Percentiles rank a stretch among this genome's conserved stretches.
These are phyloP conservation scores for Malassezia japonica DNA, from an alignment of 1,284 basidiomycete species.

Conservation along the genomic window DNA sequence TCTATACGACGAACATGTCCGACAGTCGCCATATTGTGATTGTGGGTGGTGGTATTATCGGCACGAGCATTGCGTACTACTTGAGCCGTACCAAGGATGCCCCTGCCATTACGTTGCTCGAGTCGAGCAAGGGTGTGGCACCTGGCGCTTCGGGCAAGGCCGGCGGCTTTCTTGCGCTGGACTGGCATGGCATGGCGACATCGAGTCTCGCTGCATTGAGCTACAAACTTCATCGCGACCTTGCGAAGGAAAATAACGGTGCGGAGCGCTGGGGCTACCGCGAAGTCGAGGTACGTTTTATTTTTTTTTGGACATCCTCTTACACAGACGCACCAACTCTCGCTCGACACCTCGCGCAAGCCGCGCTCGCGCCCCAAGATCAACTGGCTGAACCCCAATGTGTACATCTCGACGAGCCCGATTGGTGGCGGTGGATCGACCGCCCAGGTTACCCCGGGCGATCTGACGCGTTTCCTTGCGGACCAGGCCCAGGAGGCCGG, in stretches of 20 bases:
- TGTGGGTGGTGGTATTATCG: slow-evolving; percentile 61
- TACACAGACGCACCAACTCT: slow-evolving; percentile 25
- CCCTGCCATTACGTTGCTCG: slow-evolving; percentile 56
- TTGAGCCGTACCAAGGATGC: slow-evolving; percentile 45
- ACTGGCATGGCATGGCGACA: slow-evolving; percentile 56
- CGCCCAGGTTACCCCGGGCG: slow-evolving; percentile 70
- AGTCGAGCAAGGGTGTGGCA: slow-evolving; percentile 59
- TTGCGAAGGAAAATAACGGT: slow-evolving; percentile 65
- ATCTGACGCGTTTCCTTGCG: slow-evolving; percentile 69
- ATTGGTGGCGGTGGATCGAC: slow-evolving; percentile 54
- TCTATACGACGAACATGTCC: no score
- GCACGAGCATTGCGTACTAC: slow-evolving; percentile 73
- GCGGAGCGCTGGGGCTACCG: slow-evolving; percentile 73
- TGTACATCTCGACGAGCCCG: slow-evolving; percentile 32
- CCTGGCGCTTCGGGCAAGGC: slow-evolving; percentile 73
- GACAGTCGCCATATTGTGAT: slow-evolving; percentile 34
- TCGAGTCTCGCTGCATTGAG: slow-evolving; percentile 62
- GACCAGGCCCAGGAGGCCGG: slow-evolving; percentile 52
- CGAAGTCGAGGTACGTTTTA: slow-evolving; percentile 52
- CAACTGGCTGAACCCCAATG: slow-evolving; percentile 45
- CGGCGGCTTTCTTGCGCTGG: slow-evolving; percentile 77
- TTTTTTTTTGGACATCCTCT: slow-evolving; percentile 18
- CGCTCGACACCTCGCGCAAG: slow-evolving; percentile 27
- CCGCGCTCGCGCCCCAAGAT: slow-evolving; percentile 20
- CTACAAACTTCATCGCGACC: slow-evolving; percentile 66